These are phyloP conservation scores for Trametes villosa DNA, from an alignment of 768 basidiomycete species.

Conservation along the genomic window DNA sequence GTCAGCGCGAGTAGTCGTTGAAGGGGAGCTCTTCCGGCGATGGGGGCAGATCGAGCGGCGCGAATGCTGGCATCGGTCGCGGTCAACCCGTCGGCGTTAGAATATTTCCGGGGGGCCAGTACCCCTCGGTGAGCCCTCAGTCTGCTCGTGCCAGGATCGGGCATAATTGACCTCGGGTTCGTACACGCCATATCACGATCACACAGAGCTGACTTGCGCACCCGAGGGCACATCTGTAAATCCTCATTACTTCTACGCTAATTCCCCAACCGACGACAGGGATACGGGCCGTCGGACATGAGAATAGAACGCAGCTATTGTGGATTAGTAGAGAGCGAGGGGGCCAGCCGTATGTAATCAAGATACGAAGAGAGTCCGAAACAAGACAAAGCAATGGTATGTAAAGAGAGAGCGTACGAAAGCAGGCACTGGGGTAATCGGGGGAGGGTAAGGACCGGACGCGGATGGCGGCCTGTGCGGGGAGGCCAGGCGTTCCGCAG, in stretches of 20 bases:
- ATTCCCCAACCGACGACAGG: neutral
- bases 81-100: constrained; percentile 65
- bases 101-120: constrained; percentile 61
- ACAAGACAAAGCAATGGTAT: constrained; percentile 3
- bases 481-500: neutral
- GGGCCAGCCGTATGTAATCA: constrained; percentile 9
- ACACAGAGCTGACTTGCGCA: neutral
- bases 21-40: constrained; percentile 60
- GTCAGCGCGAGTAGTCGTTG: constrained; percentile 83
- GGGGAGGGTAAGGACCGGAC: constrained; percentile 18
- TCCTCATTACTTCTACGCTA: constrained; percentile 9
- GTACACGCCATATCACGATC: too few relatives aligned
- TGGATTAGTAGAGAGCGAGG: constrained; percentile 2
- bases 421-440: constrained; percentile 1
- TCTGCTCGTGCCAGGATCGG: constrained; percentile 7
- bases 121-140: constrained; percentile 62
- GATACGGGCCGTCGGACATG: constrained; percentile 7
- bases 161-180: too few relatives aligned
- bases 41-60: constrained; percentile 54
- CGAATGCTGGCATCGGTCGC: constrained; percentile 51
- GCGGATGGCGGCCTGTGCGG: constrained; percentile 1
- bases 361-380: neutral
- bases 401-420: constrained; percentile 7
- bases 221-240: neutral
- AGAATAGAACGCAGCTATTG: constrained; percentile 1